Conservation (phyloP, 1,139 yeast species). For the Taphrina sp. region DNA sequence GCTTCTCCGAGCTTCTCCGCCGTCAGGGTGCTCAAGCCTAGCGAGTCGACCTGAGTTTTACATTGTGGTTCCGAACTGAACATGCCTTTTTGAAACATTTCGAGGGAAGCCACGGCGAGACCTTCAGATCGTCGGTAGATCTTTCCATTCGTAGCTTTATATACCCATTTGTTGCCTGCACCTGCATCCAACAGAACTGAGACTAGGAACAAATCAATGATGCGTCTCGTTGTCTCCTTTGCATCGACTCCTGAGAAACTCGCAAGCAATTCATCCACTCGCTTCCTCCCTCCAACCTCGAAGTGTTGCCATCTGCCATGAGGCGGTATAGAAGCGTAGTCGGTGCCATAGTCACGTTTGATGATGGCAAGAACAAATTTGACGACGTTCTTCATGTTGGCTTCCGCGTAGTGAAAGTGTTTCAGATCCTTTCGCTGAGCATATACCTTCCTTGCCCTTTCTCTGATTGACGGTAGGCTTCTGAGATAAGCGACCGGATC, state of each 20-base stretch:
- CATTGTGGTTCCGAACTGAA: slow-evolving; percentile 46
- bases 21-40: slow-evolving; percentile 44
- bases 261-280: slow-evolving; percentile 49
- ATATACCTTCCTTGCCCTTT: slow-evolving; percentile 50
- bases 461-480: slow-evolving; percentile 55
- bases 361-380: slow-evolving; percentile 38
- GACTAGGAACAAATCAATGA: slow-evolving; percentile 56
- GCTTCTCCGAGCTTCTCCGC: slow-evolving; percentile 43
- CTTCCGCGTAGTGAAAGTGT: slow-evolving; percentile 20
- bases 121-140: slow-evolving; percentile 56
- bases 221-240: slow-evolving; percentile 51
- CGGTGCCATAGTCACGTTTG: slow-evolving; percentile 48
- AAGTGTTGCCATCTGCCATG: slow-evolving; percentile 67
- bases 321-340: slow-evolving; percentile 52
- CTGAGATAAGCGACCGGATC: slow-evolving; percentile 45
- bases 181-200: slow-evolving; percentile 64
- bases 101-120: slow-evolving; percentile 56
- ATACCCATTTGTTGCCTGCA: slow-evolving; percentile 58
- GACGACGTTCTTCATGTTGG: slow-evolving; percentile 12
- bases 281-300: slow-evolving; percentile 50
- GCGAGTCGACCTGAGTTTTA: slow-evolving; percentile 50
- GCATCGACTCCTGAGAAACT: slow-evolving; percentile 43
- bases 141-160: slow-evolving; percentile 42
- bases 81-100: slow-evolving; percentile 54
- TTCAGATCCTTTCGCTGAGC: slow-evolving; percentile 42